A percentile compares a stretch with the other conserved stretches of the same genome.
phyloP scores from a whole-genome alignment of 306 rosid species.

The Alnus glutinosa region DNA sequence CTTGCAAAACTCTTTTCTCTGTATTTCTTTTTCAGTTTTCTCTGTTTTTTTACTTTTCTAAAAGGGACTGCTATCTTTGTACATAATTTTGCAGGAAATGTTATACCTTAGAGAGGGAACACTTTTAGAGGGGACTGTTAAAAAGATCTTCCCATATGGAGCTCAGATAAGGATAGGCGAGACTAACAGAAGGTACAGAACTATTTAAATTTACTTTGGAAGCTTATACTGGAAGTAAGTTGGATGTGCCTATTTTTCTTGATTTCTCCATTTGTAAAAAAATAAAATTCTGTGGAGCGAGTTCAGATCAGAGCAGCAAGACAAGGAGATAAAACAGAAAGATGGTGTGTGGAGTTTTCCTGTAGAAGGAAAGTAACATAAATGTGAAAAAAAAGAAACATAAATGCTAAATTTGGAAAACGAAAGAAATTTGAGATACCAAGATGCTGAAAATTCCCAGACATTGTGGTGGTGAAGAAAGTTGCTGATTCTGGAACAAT shows the following conservation, averaged over 20 bases:
- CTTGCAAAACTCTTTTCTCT: neutral
- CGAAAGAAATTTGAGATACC: neutral
- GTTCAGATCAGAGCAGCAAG: neutral
- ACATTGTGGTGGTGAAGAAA: neutral
- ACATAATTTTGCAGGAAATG: conserved; percentile 56
- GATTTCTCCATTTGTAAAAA: conserved; percentile 4
- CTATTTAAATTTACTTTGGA: conserved; percentile 14
- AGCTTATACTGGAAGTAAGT: conserved; percentile 13
- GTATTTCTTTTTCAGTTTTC: conserved; percentile 4
- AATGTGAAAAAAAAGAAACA: neutral
- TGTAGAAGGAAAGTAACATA: neutral
- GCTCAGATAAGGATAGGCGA: conserved; percentile 78
- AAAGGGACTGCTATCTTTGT: conserved; percentile 9
- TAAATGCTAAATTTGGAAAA: neutral
- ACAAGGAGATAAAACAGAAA: neutral
- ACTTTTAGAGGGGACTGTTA: conserved; percentile 80
- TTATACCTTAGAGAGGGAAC: conserved; percentile 75
- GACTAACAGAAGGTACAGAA: conserved; percentile 66
- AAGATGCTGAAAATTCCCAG: neutral
- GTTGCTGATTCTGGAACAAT: neutral
- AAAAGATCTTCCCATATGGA: conserved; percentile 76
- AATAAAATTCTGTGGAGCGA: neutral
- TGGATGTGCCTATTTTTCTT: neutral
- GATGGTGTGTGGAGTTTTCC: neutral
- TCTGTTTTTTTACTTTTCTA: conserved; percentile 9